Conservation (phyloP, 2,329 filamentous ascomycete species). For the Fusarium sp. region DNA sequence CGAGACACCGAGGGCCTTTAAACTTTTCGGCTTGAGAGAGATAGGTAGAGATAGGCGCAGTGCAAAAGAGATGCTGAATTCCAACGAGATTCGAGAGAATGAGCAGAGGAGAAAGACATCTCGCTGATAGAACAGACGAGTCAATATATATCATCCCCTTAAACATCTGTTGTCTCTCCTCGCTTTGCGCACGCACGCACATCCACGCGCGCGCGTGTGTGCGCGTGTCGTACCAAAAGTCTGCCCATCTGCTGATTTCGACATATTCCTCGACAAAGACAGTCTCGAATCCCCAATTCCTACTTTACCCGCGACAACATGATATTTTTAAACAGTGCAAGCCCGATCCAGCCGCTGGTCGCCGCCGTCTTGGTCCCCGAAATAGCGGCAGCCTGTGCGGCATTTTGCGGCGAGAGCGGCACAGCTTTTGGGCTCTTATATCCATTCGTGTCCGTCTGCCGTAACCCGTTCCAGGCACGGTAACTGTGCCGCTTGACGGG, state of each 20-base stretch:
- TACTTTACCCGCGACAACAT: conserved; percentile 13
- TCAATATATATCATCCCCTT: neutral
- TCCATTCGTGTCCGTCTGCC: neutral
- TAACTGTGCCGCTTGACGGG: neutral
- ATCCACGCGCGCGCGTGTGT: neutral
- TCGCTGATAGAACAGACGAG: neutral
- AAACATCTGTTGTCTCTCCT: neutral
- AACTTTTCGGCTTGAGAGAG: neutral
- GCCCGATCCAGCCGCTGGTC: conserved; percentile 23
- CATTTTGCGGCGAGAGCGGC: conserved; percentile 24
- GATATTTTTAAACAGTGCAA: conserved; percentile 10
- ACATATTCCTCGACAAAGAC: neutral
- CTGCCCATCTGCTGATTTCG: conserved; percentile 5
- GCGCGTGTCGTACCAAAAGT: conserved; percentile 2
- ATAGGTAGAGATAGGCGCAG: neutral
- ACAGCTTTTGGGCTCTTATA: neutral
- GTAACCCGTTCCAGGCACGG: conserved; percentile 3
- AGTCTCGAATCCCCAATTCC: conserved; percentile 2
- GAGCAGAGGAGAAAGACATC: neutral
- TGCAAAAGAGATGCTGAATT: neutral
- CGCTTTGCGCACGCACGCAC: neutral
- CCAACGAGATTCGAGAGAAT: neutral
- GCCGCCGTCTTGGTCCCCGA: neutral
- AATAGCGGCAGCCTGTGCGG: conserved; percentile 21
- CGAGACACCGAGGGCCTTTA: conserved; percentile 31